These are phyloP conservation scores for Polyplosphaeria fusca DNA, from an alignment of 495 filamentous ascomycete genomes.

Conservation along the genomic window DNA sequence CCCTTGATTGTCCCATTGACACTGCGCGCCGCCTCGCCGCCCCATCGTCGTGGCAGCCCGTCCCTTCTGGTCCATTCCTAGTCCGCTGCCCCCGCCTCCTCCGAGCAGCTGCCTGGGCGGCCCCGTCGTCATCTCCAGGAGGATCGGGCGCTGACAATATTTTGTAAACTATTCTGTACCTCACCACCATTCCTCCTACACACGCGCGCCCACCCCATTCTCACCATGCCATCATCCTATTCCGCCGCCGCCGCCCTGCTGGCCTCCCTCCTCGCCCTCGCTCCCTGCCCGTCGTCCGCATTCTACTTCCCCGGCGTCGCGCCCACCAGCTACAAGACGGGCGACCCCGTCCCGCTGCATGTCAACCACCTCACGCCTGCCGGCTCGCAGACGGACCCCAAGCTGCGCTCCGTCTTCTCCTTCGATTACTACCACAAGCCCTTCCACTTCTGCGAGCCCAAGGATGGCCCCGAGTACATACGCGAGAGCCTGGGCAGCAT, in stretches of 20 bases:
- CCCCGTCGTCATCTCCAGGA: too few relatives aligned
- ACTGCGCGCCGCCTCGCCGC: too few relatives aligned
- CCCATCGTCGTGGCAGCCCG: too few relatives aligned
- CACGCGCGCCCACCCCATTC: too few relatives aligned
- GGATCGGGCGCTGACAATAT: too few relatives aligned
- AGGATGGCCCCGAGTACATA: conserved; percentile 67
- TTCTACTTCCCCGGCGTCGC: conserved; percentile 97
- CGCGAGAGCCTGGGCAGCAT: conserved; percentile 93
- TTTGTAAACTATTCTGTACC: too few relatives aligned
- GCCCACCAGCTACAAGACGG: conserved; percentile 79
- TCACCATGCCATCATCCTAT: conserved; percentile 32
- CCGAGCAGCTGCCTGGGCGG: neutral
- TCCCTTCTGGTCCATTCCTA: too few relatives aligned
- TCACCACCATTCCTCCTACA: too few relatives aligned
- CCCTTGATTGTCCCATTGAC: too few relatives aligned
- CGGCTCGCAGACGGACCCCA: conserved; percentile 66
- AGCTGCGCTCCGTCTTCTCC: conserved; percentile 83
- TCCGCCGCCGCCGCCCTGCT: conserved; percentile 17
- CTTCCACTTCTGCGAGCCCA: conserved; percentile 82
- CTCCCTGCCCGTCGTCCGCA: conserved; percentile 56
- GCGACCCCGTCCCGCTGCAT: conserved; percentile 76
- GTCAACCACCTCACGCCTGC: conserved; percentile 91
- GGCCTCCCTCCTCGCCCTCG: conserved; percentile 37
- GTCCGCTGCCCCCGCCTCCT: too few relatives aligned
- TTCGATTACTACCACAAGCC: conserved; percentile 91